Evolutionary conservation across 2,329 filamentous ascomycete genomes (phyloP), one percentile per base, ranked within the genome.

Genomic region (Metarhizium humberi): DNA sequence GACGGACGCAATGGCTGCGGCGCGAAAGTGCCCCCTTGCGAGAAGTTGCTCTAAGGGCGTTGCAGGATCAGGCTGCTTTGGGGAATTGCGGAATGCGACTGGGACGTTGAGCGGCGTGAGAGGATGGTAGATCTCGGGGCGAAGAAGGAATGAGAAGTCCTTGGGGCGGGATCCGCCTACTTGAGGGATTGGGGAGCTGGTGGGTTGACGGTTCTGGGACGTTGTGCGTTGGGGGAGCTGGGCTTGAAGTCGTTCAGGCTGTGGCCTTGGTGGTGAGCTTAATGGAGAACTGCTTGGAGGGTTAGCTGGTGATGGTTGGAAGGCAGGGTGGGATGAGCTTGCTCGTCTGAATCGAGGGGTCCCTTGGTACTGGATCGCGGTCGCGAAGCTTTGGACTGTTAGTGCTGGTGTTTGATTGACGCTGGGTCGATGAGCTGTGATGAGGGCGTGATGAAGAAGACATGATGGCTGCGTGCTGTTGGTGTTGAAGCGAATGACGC

Each of bases 101-200:
- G 84, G 82, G 13, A 85, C 70, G 58, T 78, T 76, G 48, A 83
- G 77, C 16, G 79, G 80, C 1, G 87, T 85, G 29, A 96, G 76
- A 2, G 87, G 84, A 66, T 96, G 92, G 74, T 92, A 96, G 55
- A 92, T 86, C 60, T 90, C 83, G 3, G 89, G 85, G 20, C 86
- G 82, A 11, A 94, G 80, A 49, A 96, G 83, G 68, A 87, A 92
- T 18, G 85, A 83, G 61, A 96, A 88, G 73, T 95, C 87, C 64
- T 88, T 87, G 49, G 66, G 61, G 3, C 62, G 62, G 1, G 57
- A 51, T 46, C 71, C 67, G 14, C 66, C 68, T 16, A 71, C 52
- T 52, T 64, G 65, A 10, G 66, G 59, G 25, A 63, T 60, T 11
- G 67, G 65, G 2, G 67, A 67, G 16, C 56, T 54, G 62, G 58